These are phyloP conservation scores for Microcos paniculata DNA, from an alignment of 345 rosid genomes.

Conservation along the genomic window DNA sequence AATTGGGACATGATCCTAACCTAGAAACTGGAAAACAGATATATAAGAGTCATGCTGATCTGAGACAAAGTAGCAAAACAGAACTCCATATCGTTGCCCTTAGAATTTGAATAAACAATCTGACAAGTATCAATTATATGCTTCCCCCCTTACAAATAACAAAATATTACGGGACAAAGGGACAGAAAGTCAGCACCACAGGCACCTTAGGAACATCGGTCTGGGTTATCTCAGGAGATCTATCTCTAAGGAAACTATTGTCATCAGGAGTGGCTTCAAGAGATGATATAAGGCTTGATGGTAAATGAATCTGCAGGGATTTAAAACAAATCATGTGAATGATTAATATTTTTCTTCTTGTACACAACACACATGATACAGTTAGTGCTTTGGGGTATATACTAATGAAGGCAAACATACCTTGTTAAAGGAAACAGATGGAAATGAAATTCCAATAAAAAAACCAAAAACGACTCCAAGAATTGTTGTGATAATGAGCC, in stretches of 20 bases:
- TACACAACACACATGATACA: not conserved
- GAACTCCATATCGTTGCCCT: not conserved
- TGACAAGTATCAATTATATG: not conserved
- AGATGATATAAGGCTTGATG: conserved; percentile 52
- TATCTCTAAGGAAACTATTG: conserved; percentile 27
- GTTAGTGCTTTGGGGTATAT: not conserved
- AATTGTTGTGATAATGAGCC: conserved; percentile 51
- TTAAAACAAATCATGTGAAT: conserved; percentile 24
- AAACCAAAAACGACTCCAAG: conserved; percentile 74
- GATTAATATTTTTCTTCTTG: not conserved
- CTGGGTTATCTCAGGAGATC: conserved; percentile 38
- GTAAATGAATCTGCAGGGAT: conserved; percentile 61
- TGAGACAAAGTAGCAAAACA: not conserved
- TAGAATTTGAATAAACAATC: not conserved
- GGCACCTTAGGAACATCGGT: conserved; percentile 45
- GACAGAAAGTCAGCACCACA: conserved; percentile 7
- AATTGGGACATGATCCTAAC: not conserved
- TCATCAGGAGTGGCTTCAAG: conserved; percentile 41
- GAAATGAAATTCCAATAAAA: conserved; percentile 70
- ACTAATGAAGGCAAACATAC: conserved; percentile 33
- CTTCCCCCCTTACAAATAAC: not conserved
- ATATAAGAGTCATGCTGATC: conserved; percentile 9
- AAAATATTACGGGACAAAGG: not conserved
- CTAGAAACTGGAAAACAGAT: not conserved
- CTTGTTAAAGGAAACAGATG: conserved; percentile 60